A percentile compares a stretch with the other conserved stretches of the same genome.
phyloP scores from a whole-genome alignment of 2,329 filamentous ascomycete genomes.

The Graphilbum fragrans region DNA sequence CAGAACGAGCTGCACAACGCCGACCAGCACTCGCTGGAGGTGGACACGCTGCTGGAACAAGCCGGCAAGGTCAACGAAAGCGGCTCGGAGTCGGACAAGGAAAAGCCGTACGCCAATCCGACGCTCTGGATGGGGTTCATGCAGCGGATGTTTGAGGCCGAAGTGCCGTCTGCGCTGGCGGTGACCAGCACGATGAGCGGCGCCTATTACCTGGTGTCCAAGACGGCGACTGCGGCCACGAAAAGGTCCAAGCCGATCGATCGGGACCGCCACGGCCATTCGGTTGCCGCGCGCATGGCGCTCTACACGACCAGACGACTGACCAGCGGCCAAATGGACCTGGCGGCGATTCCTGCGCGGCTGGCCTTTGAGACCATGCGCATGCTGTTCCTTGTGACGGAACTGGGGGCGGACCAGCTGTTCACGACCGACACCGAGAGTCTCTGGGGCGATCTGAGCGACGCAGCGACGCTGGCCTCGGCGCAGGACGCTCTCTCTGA shows the following conservation, averaged over 20 bases:
- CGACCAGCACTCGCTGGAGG: slow-evolving; percentile 36
- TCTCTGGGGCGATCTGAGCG: slow-evolving; percentile 31
- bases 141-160: slow-evolving; percentile 34
- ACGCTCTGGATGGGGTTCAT: slow-evolving; percentile 56
- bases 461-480: slow-evolving; percentile 21
- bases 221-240: neutral
- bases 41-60: no score
- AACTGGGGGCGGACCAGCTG: slow-evolving; percentile 42
- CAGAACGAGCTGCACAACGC: slow-evolving; percentile 41
- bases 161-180: slow-evolving; percentile 50
- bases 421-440: slow-evolving; percentile 28
- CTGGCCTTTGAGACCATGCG: slow-evolving; percentile 38
- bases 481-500: slow-evolving; percentile 27
- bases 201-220: slow-evolving; percentile 45
- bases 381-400: slow-evolving; percentile 35
- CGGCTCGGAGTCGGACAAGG: no score
- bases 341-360: slow-evolving; percentile 25
- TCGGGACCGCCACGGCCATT: slow-evolving; percentile 58
- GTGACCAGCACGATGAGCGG: slow-evolving; percentile 64
- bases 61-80: no score
- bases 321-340: slow-evolving; percentile 22
- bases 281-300: slow-evolving; percentile 63
- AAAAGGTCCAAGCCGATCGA: no score
- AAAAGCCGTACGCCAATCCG: slow-evolving; percentile 49
- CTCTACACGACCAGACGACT: slow-evolving; percentile 55